Conservation (phyloP, 164 flowering plant genomes). For the Piper betle region DNA sequence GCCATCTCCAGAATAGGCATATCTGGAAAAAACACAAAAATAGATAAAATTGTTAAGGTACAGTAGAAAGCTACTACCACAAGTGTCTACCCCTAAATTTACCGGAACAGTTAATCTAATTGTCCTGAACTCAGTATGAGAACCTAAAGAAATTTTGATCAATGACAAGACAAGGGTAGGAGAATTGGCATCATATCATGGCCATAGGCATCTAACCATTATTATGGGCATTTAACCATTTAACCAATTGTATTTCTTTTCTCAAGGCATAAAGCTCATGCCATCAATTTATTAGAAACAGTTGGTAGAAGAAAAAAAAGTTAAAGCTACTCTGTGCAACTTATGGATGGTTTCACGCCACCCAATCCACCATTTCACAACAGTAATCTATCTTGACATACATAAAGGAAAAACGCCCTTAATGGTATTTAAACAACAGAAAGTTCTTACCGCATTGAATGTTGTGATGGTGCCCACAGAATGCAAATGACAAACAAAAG, state of each 20-base stretch:
- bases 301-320: neutral
- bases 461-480: constrained; percentile 99
- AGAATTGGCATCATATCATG: no score
- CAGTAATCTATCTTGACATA: no score
- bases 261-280: neutral
- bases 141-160: no score
- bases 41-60: neutral
- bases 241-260: neutral
- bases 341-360: neutral
- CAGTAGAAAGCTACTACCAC: neutral
- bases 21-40: constrained; percentile 23
- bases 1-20: constrained; percentile 67
- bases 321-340: neutral
- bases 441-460: constrained; percentile 54
- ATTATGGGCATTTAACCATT: no score
- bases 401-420: no score
- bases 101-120: no score
- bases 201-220: no score
- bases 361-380: neutral
- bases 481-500: constrained; percentile 76
- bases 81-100: neutral
- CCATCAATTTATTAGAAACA: neutral
- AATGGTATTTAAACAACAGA: neutral
- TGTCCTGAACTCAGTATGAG: no score
- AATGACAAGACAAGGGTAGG: no score